Base-by-base conservation (phyloP, 208 protist species). In the Angomonas deanei region DNA sequence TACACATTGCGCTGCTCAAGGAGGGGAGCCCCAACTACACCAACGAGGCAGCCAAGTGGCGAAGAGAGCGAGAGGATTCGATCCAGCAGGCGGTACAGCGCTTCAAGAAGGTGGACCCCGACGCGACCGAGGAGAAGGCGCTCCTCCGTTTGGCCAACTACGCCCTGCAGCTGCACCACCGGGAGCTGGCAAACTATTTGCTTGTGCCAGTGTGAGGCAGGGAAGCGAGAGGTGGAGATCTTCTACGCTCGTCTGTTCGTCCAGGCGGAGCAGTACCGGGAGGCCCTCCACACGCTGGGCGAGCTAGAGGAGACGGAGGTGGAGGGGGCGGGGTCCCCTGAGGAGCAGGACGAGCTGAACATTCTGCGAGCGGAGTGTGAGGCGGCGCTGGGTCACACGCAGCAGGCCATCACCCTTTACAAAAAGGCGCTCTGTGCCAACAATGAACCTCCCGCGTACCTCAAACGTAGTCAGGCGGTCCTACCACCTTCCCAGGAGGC, bases 231-330 rank as follows among this genome's bases (percentile, higher is more conserved):
- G 30, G 81, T 86, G 30, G 82, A 88, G 61, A 52, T 80, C 6
- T 68, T 96, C n/a, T 91, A 92, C 58, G 91, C 88, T 1, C 62
- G 63, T 15, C 68, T 97, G 24, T 93, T 93, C 57, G 39, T 74
- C 4, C 80, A 93, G 58, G 78, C 78, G 33, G 81, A 78, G 32
- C 78, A 93, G 68, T 78, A 91, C 68, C 70, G 70, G 5, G 67
- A 93, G 38, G 86, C 85, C 13, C 66, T 86, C 4, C 58, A 72
- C 24, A 49, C 72, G 28, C 50, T 94, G 27, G 69, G 80, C 5
- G 52, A 65, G 39, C 50, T 83, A 2, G 49, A 26, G 1, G 28
- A 30, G 32, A 2, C 32, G 48, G 15, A 38, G 32, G 23, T n/a
- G 58, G 19, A 23, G 21, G 27, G 28, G 3, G 59, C 8, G 10